Evolutionary conservation across 2,329 filamentous ascomycete genomes (phyloP).

Genomic region (Bisporella sp.): DNA sequence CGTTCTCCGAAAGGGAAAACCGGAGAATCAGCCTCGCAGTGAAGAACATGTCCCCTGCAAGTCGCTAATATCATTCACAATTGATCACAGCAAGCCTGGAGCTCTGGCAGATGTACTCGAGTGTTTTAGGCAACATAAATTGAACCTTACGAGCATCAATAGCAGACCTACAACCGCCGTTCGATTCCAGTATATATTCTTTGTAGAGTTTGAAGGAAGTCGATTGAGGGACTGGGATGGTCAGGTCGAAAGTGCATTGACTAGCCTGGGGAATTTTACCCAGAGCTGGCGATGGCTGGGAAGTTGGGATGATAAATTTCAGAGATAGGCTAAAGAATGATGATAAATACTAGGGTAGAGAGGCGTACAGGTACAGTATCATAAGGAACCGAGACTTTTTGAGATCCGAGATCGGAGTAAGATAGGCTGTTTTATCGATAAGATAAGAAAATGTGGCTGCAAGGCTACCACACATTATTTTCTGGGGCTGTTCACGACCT

Average conservation of each 20-base stretch:
- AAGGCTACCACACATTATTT: too few species aligned
- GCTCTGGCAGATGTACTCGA: constrained; percentile 73
- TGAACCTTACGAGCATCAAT: constrained; percentile 89
- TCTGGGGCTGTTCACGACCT: too few species aligned
- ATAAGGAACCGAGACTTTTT: too few species aligned
- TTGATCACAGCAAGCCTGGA: constrained; percentile 72
- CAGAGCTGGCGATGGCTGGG: constrained; percentile 62
- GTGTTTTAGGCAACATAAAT: constrained; percentile 63
- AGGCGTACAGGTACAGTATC: too few species aligned
- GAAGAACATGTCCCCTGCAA: constrained; percentile 40
- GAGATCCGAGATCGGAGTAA: too few species aligned
- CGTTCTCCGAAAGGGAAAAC: constrained; percentile 40
- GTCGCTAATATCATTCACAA: constrained; percentile 75
- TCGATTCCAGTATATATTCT: constrained; percentile 90
- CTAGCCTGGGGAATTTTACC: constrained; percentile 49
- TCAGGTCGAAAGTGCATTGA: constrained; percentile 53
- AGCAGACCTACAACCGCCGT: constrained; percentile 68
- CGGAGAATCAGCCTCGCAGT: constrained; percentile 9
- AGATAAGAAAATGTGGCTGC: too few species aligned
- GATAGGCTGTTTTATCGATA: too few species aligned
- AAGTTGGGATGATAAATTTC: constrained; percentile 46
- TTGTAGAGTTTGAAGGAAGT: constrained; percentile 78
- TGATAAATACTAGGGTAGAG: too few species aligned
- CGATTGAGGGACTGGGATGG: constrained; percentile 43
- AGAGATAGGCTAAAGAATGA: not conserved